These are phyloP conservation scores for Seminavis robusta DNA, from an alignment of 108 stramenopile genomes.

Conservation along the genomic window DNA sequence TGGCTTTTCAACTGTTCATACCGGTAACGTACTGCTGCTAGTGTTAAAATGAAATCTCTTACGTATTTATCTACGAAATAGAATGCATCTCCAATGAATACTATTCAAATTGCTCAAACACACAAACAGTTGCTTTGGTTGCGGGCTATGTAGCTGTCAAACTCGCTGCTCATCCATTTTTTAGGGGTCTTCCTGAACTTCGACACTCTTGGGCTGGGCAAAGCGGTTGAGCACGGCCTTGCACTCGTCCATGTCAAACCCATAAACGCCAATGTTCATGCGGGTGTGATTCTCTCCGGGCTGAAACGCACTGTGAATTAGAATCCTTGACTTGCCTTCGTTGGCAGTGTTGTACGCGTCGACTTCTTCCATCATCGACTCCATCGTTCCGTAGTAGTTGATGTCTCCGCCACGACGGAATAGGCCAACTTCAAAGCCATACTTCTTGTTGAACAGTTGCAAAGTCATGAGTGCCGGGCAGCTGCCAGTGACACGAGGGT, in stretches of 20 bases:
- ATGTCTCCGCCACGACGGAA: conserved; percentile 31
- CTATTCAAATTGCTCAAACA: too few relatives aligned
- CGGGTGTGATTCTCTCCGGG: neutral
- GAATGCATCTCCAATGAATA: too few relatives aligned
- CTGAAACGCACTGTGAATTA: conserved; percentile 20
- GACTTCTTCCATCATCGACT: conserved; percentile 14
- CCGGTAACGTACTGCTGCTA: too few relatives aligned
- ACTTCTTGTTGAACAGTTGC: conserved; percentile 6
- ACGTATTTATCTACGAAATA: too few relatives aligned
- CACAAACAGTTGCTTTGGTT: too few relatives aligned
- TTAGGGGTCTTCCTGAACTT: neutral
- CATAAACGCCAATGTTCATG: conserved; percentile 32
- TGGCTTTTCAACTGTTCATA: too few relatives aligned
- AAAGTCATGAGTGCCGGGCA: conserved; percentile 34
- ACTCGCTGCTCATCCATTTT: too few relatives aligned
- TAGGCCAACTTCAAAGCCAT: conserved; percentile 19
- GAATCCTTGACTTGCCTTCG: conserved; percentile 14
- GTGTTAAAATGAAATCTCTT: too few relatives aligned
- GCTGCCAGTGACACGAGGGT: conserved; percentile 38
- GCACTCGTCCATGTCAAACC: conserved; percentile 21
- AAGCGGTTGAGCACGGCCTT: conserved; percentile 24
- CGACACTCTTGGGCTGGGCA: conserved; percentile 12
- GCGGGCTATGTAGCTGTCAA: too few relatives aligned
- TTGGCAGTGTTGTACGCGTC: conserved; percentile 12
- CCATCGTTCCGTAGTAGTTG: conserved; percentile 12